Percentiles rank a stretch among this genome's conserved stretches.
phyloP scores from a whole-genome alignment of 2,329 filamentous ascomycete genomes.

The Daldinia eschscholtzii region DNA sequence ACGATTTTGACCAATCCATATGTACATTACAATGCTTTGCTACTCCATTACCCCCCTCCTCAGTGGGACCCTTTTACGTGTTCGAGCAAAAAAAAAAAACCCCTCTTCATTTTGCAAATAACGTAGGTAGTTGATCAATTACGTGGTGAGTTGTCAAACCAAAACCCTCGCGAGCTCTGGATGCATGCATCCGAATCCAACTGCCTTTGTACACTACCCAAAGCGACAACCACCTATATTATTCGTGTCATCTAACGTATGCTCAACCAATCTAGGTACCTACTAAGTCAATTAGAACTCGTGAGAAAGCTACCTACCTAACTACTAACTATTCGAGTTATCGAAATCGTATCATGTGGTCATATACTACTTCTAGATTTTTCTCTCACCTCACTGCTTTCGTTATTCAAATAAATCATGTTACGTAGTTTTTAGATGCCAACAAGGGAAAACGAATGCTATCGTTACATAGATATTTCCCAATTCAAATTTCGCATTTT shows the following conservation, averaged over 20 bases:
- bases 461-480: no score
- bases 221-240: no score
- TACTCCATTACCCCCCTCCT: background rate
- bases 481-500: no score
- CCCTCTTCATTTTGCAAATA: background rate
- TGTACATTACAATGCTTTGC: no score
- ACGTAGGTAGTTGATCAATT: background rate
- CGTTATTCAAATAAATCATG: background rate
- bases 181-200: background rate
- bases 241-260: no score
- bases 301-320: no score
- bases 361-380: background rate
- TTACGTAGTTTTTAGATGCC: background rate
- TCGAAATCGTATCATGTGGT: background rate
- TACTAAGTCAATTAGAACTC: no score
- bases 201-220: no score
- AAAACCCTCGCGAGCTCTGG: background rate
- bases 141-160: background rate
- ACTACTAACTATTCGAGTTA: background rate
- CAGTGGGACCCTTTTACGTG: background rate
- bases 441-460: no score
- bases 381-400: background rate
- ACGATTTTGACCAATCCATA: conserved; percentile 2
- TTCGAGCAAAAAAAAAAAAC: background rate
- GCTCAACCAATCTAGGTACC: no score